A percentile compares a stretch with the other conserved stretches of the same genome.
These are phyloP conservation scores for Neoarthrinium moseri DNA, from an alignment of 2,329 filamentous ascomycete species.

Conservation along the genomic window DNA sequence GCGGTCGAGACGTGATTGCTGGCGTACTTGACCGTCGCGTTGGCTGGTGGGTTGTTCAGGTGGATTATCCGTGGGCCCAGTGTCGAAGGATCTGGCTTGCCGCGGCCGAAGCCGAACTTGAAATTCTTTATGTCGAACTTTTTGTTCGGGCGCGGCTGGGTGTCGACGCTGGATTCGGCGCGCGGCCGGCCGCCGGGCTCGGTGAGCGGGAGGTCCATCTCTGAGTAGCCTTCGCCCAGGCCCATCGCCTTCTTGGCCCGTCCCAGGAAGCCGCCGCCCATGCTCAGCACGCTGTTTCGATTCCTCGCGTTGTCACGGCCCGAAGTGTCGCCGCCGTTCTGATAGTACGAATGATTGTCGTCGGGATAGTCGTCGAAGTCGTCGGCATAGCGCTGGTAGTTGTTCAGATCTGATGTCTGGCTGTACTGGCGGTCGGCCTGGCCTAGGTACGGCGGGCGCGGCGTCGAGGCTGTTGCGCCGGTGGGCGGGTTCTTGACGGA, in stretches of 20 bases:
- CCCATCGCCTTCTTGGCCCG: constrained; percentile 88
- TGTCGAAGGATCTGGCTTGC: constrained; percentile 84
- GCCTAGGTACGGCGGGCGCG: constrained; percentile 41
- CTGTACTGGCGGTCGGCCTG: constrained; percentile 50
- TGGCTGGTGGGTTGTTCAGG: constrained; percentile 94
- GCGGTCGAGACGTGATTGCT: constrained; percentile 97
- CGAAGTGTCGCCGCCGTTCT: constrained; percentile 60
- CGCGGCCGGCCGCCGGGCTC: constrained; percentile 53
- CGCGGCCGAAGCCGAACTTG: constrained; percentile 87
- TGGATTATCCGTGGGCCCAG: constrained; percentile 90
- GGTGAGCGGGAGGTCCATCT: constrained; percentile 96
- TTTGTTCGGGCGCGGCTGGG: constrained; percentile 47
- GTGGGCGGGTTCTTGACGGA: constrained; percentile 37
- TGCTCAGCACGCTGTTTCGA: constrained; percentile 82
- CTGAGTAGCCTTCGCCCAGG: constrained; percentile 81
- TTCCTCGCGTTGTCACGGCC: constrained; percentile 61
- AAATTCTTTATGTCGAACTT: constrained; percentile 73
- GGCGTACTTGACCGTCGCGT: constrained; percentile 83
- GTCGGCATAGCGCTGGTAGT: constrained; percentile 88
- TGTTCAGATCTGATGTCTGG: constrained; percentile 79
- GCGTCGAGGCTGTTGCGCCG: constrained; percentile 23
- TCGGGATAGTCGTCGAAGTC: constrained; percentile 81
- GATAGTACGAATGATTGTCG: constrained; percentile 80
- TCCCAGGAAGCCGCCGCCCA: constrained; percentile 86
- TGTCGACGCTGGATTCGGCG: constrained; percentile 25